Percentiles rank a stretch among this genome's conserved stretches.
phyloP scores from a whole-genome alignment of 2,329 filamentous ascomycete species.

The Colletotrichum sp. region DNA sequence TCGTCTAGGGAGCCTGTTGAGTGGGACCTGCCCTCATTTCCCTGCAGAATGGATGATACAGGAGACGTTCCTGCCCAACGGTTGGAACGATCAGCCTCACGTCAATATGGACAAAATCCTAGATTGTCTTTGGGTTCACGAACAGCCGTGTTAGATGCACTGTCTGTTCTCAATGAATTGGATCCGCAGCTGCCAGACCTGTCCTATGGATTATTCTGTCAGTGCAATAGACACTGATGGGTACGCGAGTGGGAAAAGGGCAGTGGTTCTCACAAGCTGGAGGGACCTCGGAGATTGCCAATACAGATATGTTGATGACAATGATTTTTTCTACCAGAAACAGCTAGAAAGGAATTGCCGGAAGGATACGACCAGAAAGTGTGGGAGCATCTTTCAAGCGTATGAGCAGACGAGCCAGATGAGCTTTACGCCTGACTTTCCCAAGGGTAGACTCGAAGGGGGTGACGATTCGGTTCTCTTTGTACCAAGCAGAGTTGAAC shows the following conservation, averaged over 20 bases:
- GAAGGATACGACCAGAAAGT: fast-evolving
- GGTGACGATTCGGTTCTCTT: not conserved
- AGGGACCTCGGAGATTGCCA: not conserved
- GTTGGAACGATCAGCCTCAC: fast-evolving
- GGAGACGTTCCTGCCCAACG: not conserved
- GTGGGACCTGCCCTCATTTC: not conserved
- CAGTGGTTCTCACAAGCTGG: not conserved
- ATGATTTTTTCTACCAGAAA: fast-evolving
- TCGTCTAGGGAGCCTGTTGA: not conserved
- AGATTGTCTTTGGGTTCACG: not conserved
- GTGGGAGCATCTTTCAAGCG: not conserved
- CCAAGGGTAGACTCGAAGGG: not conserved
- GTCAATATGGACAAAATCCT: not conserved
- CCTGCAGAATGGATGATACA: not conserved
- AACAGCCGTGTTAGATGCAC: not conserved
- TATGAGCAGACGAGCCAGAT: not conserved
- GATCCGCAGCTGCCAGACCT: not conserved
- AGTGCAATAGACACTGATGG: not conserved
- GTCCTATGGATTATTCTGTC: not conserved
- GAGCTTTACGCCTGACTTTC: not conserved
- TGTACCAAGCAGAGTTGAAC: not conserved
- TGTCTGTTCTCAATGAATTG: not conserved
- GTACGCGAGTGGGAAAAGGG: not conserved
- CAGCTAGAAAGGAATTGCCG: fast-evolving
- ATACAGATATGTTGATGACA: fast-evolving